Evolutionary conservation across 208 protist species (phyloP), one percentile per base, ranked within the genome.

Genomic region (Angomonas ambiguus): DNA sequence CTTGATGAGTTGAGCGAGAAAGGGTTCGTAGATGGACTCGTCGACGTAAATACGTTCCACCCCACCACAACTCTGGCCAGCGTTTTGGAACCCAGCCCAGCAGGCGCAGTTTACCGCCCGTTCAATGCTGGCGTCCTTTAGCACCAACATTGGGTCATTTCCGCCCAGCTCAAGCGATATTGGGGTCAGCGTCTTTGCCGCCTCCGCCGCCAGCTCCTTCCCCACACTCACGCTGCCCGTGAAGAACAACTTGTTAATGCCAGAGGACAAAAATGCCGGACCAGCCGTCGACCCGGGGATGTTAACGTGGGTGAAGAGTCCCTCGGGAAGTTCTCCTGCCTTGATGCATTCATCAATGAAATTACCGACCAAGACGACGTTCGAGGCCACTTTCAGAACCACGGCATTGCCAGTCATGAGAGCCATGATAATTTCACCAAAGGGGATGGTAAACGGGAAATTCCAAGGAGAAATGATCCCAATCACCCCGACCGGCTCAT

Each of bases 391-490:
- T 69, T 93, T 93, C 30, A 95, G 69, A 20, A 93, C 25, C 20
- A 93, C 71, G 22, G 77, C 84, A 57, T 95, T 95, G 30, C 88
- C 86, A 2, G 88, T 80, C 87, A 95, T 93, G 24, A 93, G 64
- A 0, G 61, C 87, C 87, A 93, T 92, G 20, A 93, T 41, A 10
- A 94, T 69, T 62, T 94, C 88, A 0, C 76, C 83, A 68, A 95
- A 95, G 11, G 89, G 87, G 48, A 95, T 91, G 8, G 85, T 59
- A 60, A 93, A 90, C 10, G 89, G 89, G 69, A 86, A 95, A 58
- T 95, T 95, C 87, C 89, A 95, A 28, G 89, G 87, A 6, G 89
- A 91, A 64, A 95, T 88, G 51, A 95, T 88, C 28, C 82, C 87
- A 18, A 95, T 85, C 11, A 93, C 84, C 20, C 89, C 89, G 49